Evolutionary conservation across 441 rosid species (phyloP), one percentile per base, ranked within the genome.

Genomic region (Biscutella laevigata): DNA sequence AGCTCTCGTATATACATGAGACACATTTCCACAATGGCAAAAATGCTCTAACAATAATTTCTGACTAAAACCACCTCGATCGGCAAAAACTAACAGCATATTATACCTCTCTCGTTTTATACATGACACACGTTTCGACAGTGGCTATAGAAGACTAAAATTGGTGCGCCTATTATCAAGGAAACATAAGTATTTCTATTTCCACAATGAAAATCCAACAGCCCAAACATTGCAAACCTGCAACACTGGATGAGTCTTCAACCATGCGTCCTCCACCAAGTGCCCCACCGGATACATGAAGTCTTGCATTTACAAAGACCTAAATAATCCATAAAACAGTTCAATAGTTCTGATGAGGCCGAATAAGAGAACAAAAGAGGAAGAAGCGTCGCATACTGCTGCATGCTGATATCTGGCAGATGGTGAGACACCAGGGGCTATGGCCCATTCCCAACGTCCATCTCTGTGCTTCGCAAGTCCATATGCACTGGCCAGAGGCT

Each of bases 221-320:
- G 39, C 50, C 44, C 44, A 35, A 15, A 44, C 21, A 34, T 59
- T 25, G 7, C 63, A 46, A 38, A 90, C 97, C 97, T 44, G 97
- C 97, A 72, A 86, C 76, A 77, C 97, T 90, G 20, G 97, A 86
- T 56, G 88, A 90, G 70, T 86, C 97, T 72, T 90, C 97, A 29
- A 90, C 97, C 97, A 90, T 90, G 68, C 97, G 94, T 42, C 97
- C 97, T 50, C 97, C 97, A 36, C 97, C 97, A 77, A 90, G 94
- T 62, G 95, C 91, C 66, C 97, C 97, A 61, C 97, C 97, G 58
- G 97, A 90, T 16, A 90, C 97, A 74, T 90, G 95, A 30, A 90
- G 97, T 36, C 95, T 73, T 55, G 95, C 97, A 69, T 90, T 90
- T 56, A 90, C 97, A 73, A 90, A 90, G 43, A 83, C 97, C 97